Evolutionary conservation across 2,329 filamentous ascomycete genomes (phyloP), one percentile per base, ranked within the genome.

Genomic region (Bipolaris bicolor): DNA sequence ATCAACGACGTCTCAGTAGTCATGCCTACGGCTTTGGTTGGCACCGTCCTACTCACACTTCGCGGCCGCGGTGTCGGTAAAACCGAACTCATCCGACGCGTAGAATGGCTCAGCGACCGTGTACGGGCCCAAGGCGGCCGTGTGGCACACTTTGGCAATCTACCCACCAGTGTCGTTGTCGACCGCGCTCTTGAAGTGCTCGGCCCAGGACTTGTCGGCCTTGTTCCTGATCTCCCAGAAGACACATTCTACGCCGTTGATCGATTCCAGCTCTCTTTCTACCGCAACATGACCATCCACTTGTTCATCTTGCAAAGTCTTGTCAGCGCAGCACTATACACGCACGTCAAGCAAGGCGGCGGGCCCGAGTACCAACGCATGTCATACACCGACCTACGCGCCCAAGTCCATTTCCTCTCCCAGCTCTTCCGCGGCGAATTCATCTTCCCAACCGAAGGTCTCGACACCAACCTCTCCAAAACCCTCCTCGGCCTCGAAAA

Each of bases 201-300:
- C 0, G 95, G 95, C 0, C 91, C 91, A 52, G 90, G 95, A 49
- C 84, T 99, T 1, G 92, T 99, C 0, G 92, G 93, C 4, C 81
- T 88, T 4, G 83, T 96, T 0, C 84, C 88, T 36, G 91, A 89
- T 0, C 79, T 99, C 5, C 90, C 90, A 0, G 95, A 99, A 74
- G 91, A 91, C 16, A 98, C 95, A 0, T 98, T 91, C 77, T 97
- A 91, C 69, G 95, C 95, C 4, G 92, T 97, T 37, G 95, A 99
- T 75, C 86, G 80, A 51, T 99, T 99, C 80, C 95, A 99, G 73
- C 84, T 99, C 9, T 97, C 92, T 0, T 99, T 99, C 77, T 99
- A 99, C 78, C 89, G 95, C 50, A 99, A 99, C 77, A 98, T 98
- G 95, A 97, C 94, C 0, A 99, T 99, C 60, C 95, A 99, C 73